Percentiles rank a stretch among this genome's conserved stretches.
Conservation (phyloP, 805 yeast genomes). For the Zygotorulaspora florentina region DNA sequence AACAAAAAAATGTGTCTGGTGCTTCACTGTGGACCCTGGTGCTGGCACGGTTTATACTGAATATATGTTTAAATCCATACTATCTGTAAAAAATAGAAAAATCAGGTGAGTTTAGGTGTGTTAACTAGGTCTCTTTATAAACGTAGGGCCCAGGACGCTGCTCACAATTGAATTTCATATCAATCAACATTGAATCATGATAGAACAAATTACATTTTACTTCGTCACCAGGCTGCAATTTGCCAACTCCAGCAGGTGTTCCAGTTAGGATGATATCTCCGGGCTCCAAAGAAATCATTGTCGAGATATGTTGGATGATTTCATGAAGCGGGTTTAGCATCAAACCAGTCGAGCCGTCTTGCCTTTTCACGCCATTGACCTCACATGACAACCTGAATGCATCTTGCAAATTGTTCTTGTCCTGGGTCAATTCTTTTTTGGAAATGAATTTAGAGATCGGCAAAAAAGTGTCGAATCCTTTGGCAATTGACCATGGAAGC, state of each 20-base stretch:
- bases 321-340: slow-evolving; percentile 88
- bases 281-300: slow-evolving; percentile 84
- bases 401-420: slow-evolving; percentile 39
- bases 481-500: slow-evolving; percentile 93
- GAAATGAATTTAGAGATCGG: slow-evolving; percentile 79
- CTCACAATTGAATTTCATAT: slow-evolving; percentile 38
- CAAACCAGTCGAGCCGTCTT: slow-evolving; percentile 68
- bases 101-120: slow-evolving; percentile 25
- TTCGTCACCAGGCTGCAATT: slow-evolving; percentile 70
- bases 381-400: slow-evolving; percentile 28
- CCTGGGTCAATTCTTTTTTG: slow-evolving; percentile 56
- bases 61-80: background rate
- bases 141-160: slow-evolving; percentile 57
- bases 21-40: too few relatives aligned
- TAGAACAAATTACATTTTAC: slow-evolving; percentile 59
- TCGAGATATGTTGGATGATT: slow-evolving; percentile 73
- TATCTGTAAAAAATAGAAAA: background rate
- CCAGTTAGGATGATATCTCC: slow-evolving; percentile 94
- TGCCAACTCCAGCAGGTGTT: slow-evolving; percentile 97
- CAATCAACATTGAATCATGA: slow-evolving; percentile 53
- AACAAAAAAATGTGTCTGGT: too few relatives aligned
- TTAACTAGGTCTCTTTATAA: slow-evolving; percentile 36
- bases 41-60: too few relatives aligned
- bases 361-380: slow-evolving; percentile 68
- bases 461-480: slow-evolving; percentile 93